phyloP scores from a whole-genome alignment of 116 monocot species.

The Posidonia oceanica region DNA sequence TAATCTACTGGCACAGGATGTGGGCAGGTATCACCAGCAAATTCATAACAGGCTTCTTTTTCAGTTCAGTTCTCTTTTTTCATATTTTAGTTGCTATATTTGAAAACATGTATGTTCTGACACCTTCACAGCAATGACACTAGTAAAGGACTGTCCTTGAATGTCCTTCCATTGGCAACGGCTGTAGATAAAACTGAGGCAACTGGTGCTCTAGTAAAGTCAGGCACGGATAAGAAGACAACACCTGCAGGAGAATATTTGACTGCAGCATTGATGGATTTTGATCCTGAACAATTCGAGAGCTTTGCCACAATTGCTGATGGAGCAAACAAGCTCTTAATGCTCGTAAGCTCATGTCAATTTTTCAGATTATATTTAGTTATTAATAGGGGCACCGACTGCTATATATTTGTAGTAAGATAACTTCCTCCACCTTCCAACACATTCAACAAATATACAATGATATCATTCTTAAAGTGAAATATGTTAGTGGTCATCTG shows the following conservation, averaged over 20 bases:
- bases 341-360: conserved; percentile 54
- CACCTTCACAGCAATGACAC: conserved; percentile 35
- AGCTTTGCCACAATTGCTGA: conserved; percentile 86
- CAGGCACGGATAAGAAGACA: conserved; percentile 75
- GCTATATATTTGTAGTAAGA: too few species aligned
- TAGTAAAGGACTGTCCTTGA: conserved; percentile 24
- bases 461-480: too few species aligned
- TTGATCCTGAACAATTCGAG: conserved; percentile 94
- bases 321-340: conserved; percentile 96
- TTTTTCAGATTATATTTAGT: neutral
- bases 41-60: neutral
- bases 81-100: neutral
- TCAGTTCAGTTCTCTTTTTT: neutral
- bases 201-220: conserved; percentile 67
- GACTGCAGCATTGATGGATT: conserved; percentile 79
- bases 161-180: conserved; percentile 27
- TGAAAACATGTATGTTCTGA: neutral
- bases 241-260: conserved; percentile 97
- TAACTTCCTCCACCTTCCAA: too few species aligned
- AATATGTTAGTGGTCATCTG: too few species aligned
- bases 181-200: conserved; percentile 28
- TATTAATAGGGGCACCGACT: too few species aligned
- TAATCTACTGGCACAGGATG: conserved; percentile 10
- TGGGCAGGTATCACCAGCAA: conserved; percentile 15
- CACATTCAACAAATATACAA: too few species aligned